Evolutionary conservation across 1,139 yeast species (phyloP).

Genomic region (Saccharomycopsis crataegensis): DNA sequence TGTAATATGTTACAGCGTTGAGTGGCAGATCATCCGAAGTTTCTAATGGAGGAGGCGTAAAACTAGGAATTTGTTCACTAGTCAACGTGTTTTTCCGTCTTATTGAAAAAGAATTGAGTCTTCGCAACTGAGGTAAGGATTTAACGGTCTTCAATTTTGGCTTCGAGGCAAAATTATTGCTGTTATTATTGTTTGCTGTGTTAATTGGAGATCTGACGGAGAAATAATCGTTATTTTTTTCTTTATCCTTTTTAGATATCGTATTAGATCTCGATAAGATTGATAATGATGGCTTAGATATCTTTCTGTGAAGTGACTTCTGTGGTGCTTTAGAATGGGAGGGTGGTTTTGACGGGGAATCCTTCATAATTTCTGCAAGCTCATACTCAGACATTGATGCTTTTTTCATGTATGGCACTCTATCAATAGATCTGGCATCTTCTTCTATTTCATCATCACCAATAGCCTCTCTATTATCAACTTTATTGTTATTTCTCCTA

Average conservation of each 20-base stretch:
- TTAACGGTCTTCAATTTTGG: constrained; percentile 16
- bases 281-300: neutral
- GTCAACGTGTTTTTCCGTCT: constrained; percentile 4
- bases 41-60: too few relatives aligned
- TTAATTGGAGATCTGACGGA: neutral
- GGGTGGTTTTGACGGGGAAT: neutral
- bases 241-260: neutral
- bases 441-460: neutral
- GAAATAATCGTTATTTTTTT: neutral
- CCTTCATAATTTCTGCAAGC: constrained; percentile 3
- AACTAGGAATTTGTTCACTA: neutral
- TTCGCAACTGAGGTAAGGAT: constrained; percentile 18
- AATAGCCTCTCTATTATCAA: neutral
- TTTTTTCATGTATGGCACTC: constrained; percentile 13
- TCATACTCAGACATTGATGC: constrained; percentile 15
- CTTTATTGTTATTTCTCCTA: neutral
- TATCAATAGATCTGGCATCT: constrained; percentile 7
- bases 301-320: neutral
- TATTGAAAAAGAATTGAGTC: constrained; percentile 9
- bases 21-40: neutral
- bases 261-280: neutral
- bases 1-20: neutral
- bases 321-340: neutral
- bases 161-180: neutral
- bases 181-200: neutral